Evolutionary conservation across 495 filamentous ascomycete genomes (phyloP).

Genomic region (Xylaria longipes): DNA sequence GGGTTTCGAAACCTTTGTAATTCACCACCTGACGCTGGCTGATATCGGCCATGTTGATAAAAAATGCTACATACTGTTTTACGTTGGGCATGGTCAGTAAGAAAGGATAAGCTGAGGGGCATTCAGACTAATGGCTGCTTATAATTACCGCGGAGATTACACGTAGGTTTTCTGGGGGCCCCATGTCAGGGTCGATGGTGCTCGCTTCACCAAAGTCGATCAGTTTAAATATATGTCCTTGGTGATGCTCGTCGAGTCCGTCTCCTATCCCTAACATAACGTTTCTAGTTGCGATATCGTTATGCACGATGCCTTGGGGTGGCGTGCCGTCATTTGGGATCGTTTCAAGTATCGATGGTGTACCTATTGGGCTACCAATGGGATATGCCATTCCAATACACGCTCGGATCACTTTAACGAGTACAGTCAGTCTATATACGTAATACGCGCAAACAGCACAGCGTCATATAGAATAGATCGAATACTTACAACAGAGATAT

Average conservation of each 20-base stretch:
- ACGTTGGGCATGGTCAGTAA: background rate
- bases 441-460: background rate
- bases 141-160: background rate
- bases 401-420: slow-evolving; percentile 13
- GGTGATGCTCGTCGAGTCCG: background rate
- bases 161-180: background rate
- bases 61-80: slow-evolving; percentile 6
- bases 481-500: slow-evolving; percentile 11
- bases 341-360: background rate
- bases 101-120: background rate
- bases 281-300: slow-evolving; percentile 7
- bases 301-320: background rate
- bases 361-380: slow-evolving; percentile 5
- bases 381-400: slow-evolving; percentile 24
- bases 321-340: slow-evolving; percentile 2
- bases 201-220: slow-evolving; percentile 11
- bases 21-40: background rate
- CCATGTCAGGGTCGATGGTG: background rate
- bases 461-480: background rate
- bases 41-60: slow-evolving; percentile 14
- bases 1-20: background rate
- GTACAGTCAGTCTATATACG: background rate
- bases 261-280: background rate
- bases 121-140: background rate
- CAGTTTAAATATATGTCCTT: slow-evolving; percentile 10